Base-by-base conservation (phyloP, 305 asterid species). In the Coffea humblotiana region DNA sequence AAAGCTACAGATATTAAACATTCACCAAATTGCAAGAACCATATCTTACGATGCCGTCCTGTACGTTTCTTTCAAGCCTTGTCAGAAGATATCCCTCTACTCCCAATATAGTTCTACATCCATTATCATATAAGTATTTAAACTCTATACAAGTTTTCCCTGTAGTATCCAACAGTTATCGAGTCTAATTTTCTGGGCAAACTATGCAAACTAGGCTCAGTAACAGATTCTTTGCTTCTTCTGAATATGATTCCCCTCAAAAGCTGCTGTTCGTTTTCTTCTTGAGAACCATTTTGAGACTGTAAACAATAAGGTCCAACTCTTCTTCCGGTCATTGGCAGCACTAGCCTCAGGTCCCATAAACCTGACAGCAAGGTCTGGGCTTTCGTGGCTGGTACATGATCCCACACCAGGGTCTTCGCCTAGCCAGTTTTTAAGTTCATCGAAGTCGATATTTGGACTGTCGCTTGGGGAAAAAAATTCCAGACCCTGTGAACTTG, bases 241-340 rank as follows among this genome's bases (percentile, higher is more conserved):
- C 58, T 40, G 37, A 60, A 37, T 13, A 12, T 2, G 56, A 60
- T 40, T 60, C 37, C 56, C 56, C 8, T 60, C 54, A 60, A 5
- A 75, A 58, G 78, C 37, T 37, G 56, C 25, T 21, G 23, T 40
- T 32, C 35, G 60, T 52, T 75, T 68, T 35, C 43, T 23, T 21
- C 47, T 43, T 52, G 47, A 75, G 23, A 75, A 23, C 78, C 78
- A 75, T 75, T 75, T 75, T 23, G 71, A 10, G 56, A 75, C n/a
- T 40, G 70, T 40, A 35, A 32, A 75, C 15, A 58, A 13, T 2
- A 40, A 10, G 70, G 19, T 29, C 70, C 56, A 75, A 19, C 45
- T 75, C 56, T 40, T 75, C 70, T 14, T 58, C 25, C 25, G 70
- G 35, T 75, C 43, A 0, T 8, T 8, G 70, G 19, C n/a, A 2